Evolutionary conservation across 2,329 filamentous ascomycete genomes (phyloP).

Genomic region (Aspergillus luchuensis): DNA sequence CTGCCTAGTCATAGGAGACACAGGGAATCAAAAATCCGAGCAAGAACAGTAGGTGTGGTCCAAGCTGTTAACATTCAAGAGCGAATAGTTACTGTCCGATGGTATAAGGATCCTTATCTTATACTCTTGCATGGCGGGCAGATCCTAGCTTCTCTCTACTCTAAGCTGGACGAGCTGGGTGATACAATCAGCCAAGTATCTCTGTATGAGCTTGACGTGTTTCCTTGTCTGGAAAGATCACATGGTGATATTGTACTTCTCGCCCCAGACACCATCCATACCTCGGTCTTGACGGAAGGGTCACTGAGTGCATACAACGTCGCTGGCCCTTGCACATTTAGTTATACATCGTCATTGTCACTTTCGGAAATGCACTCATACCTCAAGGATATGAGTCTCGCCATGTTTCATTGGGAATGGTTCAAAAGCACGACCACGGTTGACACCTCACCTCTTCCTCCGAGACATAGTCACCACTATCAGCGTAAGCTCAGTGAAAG

Average conservation of each 20-base stretch:
- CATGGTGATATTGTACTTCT: slow-evolving; percentile 58
- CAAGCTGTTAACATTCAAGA: slow-evolving; percentile 59
- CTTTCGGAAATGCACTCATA: slow-evolving; percentile 18
- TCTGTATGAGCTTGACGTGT: slow-evolving; percentile 59
- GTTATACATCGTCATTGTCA: slow-evolving; percentile 15
- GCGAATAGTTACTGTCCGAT: slow-evolving; percentile 58
- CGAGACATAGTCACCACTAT: slow-evolving; percentile 21
- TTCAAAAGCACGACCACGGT: slow-evolving; percentile 23
- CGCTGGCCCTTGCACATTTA: slow-evolving; percentile 18
- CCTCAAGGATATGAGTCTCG: slow-evolving; percentile 22
- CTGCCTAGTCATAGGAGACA: slow-evolving; percentile 1
- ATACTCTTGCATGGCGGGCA: slow-evolving; percentile 35
- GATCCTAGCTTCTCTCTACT: slow-evolving; percentile 44
- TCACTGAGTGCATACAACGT: not conserved
- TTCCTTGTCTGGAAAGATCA: slow-evolving; percentile 51
- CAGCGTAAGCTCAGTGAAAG: slow-evolving; percentile 15
- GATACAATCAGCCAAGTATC: slow-evolving; percentile 55
- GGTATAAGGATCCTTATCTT: slow-evolving; percentile 50
- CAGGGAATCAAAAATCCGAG: slow-evolving; percentile 23
- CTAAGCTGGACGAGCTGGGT: slow-evolving; percentile 45
- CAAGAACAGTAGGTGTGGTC: slow-evolving; percentile 57
- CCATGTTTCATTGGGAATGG: slow-evolving; percentile 22
- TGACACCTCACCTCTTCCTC: slow-evolving; percentile 19
- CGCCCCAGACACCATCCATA: slow-evolving; percentile 31
- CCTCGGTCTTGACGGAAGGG: slow-evolving; percentile 7